These are phyloP conservation scores for Tolypocladium tropicale DNA, from an alignment of 2,329 filamentous ascomycete species.

Conservation along the genomic window DNA sequence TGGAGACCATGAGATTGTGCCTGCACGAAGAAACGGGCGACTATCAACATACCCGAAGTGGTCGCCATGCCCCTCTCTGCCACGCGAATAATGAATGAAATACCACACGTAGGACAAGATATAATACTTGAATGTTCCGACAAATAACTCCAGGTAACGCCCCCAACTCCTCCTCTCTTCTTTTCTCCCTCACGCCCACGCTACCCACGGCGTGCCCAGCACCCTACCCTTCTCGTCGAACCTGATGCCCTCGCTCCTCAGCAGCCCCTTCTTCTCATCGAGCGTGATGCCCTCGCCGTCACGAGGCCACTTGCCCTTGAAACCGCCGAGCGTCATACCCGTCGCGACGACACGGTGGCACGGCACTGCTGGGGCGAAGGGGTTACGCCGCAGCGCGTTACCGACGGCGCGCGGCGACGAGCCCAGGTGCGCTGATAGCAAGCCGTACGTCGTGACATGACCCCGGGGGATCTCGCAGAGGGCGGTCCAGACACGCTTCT, in stretches of 20 bases:
- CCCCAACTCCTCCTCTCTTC: background rate
- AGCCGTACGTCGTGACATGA: conserved; percentile 66
- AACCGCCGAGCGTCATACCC: conserved; percentile 60
- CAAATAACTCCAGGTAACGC: background rate
- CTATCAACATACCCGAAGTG: too few species aligned
- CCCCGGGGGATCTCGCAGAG: conserved; percentile 71
- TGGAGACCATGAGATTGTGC: too few species aligned
- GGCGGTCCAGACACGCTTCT: conserved; percentile 57
- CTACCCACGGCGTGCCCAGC: conserved; percentile 43
- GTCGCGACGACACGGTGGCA: conserved; percentile 74
- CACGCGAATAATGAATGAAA: background rate
- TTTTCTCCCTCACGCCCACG: conserved; percentile 20
- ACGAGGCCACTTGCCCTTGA: conserved; percentile 56
- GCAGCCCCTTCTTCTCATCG: conserved; percentile 51
- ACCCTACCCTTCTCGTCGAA: conserved; percentile 52
- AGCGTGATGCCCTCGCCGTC: conserved; percentile 52
- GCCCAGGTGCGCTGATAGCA: conserved; percentile 54
- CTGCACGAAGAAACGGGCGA: too few species aligned
- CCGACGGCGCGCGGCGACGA: conserved; percentile 71
- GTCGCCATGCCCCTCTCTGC: too few species aligned
- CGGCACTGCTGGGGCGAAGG: conserved; percentile 72
- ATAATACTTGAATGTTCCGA: background rate
- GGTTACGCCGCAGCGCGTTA: conserved; percentile 67
- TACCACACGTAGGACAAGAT: too few species aligned
- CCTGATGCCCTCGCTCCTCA: conserved; percentile 53